Percentiles rank a stretch among this genome's conserved stretches.
These are phyloP conservation scores for Myxozyma nipponensis DNA, from an alignment of 805 yeast species.

Conservation along the genomic window DNA sequence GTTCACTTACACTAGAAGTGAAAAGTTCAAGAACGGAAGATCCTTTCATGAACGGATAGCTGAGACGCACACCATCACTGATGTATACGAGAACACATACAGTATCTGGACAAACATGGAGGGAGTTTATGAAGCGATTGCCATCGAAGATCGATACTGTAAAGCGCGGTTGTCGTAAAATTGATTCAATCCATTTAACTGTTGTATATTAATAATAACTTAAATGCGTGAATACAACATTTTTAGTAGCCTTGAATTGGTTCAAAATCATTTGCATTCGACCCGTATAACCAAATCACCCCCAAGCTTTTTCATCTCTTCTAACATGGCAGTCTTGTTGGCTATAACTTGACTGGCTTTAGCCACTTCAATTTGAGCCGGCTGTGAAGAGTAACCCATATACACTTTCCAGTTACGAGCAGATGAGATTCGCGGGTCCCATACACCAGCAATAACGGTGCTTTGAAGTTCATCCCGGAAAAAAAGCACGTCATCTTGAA, in stretches of 20 bases:
- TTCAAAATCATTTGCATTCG: not conserved
- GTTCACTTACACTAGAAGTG: slow-evolving; percentile 75
- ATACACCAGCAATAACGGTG: slow-evolving; percentile 72
- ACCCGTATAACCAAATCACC: slow-evolving; percentile 36
- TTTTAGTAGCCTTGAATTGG: not conserved
- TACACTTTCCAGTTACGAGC: slow-evolving; percentile 74
- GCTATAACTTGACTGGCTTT: slow-evolving; percentile 26
- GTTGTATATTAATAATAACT: not conserved
- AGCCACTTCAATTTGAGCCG: slow-evolving; percentile 37
- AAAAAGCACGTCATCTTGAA: slow-evolving; percentile 59
- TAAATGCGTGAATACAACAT: not conserved
- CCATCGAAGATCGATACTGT: slow-evolving; percentile 83
- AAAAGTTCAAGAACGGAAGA: slow-evolving; percentile 40
- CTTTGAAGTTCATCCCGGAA: slow-evolving; percentile 56
- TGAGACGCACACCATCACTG: slow-evolving; percentile 52
- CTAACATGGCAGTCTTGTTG: slow-evolving; percentile 48
- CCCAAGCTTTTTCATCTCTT: slow-evolving; percentile 54
- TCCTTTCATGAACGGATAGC: slow-evolving; percentile 46
- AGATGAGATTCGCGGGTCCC: slow-evolving; percentile 61
- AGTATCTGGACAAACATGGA: slow-evolving; percentile 74
- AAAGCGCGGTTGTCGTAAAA: slow-evolving; percentile 14
- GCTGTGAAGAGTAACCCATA: slow-evolving; percentile 67
- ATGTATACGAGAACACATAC: slow-evolving; percentile 66
- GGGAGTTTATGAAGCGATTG: slow-evolving; percentile 91
- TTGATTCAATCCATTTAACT: not conserved